phyloP scores from a whole-genome alignment of 352 stramenopile genomes.

The Blastocystis sp. region DNA sequence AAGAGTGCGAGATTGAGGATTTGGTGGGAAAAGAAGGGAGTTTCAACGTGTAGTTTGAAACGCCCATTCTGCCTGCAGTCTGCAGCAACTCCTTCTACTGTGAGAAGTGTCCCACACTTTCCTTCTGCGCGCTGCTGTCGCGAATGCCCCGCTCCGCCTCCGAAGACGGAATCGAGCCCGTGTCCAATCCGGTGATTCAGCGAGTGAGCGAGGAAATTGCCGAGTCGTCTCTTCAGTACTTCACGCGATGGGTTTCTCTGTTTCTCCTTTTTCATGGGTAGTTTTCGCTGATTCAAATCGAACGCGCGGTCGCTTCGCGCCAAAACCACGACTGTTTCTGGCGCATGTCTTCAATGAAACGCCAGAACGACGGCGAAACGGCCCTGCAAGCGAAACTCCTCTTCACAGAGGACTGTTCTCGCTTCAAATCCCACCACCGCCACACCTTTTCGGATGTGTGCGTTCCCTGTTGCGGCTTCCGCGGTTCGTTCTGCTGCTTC shows the following conservation, averaged over 20 bases:
- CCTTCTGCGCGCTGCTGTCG: slow-evolving; percentile 34
- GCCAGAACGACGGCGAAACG: not conserved
- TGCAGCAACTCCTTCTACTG: slow-evolving; percentile 32
- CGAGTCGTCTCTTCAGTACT: slow-evolving; percentile 1
- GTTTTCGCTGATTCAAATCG: slow-evolving; percentile 55
- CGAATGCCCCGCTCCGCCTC: not conserved
- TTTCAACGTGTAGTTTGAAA: not conserved
- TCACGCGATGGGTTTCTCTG: slow-evolving; percentile 36
- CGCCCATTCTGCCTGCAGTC: not conserved
- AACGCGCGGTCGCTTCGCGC: not conserved
- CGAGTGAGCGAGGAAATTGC: not conserved
- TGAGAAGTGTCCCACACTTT: slow-evolving; percentile 5
- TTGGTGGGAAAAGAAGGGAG: not conserved
- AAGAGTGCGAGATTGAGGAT: slow-evolving; percentile 42
- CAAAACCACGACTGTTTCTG: not conserved
- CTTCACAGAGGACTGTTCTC: not conserved
- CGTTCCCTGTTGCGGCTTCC: not conserved
- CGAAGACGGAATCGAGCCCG: not conserved
- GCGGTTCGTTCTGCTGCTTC: not conserved
- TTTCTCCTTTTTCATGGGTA: not conserved
- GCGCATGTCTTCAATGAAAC: not conserved
- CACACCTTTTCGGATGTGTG: not conserved
- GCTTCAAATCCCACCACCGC: not conserved
- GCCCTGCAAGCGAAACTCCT: not conserved
- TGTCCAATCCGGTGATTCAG: not conserved